phyloP scores from a whole-genome alignment of 441 rosid species.

The Erodium texanum region DNA sequence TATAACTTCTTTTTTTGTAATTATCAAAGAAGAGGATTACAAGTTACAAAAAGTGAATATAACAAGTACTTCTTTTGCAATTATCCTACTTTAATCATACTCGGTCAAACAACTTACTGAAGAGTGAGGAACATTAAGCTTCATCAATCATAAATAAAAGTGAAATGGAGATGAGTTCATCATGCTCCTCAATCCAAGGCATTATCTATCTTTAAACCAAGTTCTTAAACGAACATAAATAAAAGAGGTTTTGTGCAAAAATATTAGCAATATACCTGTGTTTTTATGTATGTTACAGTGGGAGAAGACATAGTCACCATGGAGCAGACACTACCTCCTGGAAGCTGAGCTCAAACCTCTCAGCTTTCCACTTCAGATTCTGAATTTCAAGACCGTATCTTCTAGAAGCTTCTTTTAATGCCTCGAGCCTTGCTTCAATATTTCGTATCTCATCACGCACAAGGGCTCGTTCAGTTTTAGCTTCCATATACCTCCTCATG shows the following conservation, averaged over 20 bases:
- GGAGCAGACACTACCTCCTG: constrained; percentile 44
- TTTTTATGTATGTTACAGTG: neutral
- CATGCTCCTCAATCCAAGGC: neutral
- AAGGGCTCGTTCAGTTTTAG: constrained; percentile 28
- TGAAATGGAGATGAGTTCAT: neutral
- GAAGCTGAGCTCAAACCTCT: constrained; percentile 40
- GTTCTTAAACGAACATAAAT: neutral
- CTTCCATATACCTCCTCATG: constrained; percentile 43
- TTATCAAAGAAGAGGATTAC: too few species aligned
- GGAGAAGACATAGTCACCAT: constrained; percentile 30
- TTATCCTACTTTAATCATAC: neutral
- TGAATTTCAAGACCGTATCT: constrained; percentile 30
- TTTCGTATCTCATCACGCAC: constrained; percentile 35
- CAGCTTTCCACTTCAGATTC: constrained; percentile 36
- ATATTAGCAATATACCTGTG: neutral
- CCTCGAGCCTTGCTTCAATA: constrained; percentile 42
- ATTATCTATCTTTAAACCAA: neutral
- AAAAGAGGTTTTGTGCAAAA: neutral
- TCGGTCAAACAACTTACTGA: neutral
- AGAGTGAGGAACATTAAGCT: neutral
- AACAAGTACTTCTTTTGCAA: too few species aligned
- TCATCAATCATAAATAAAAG: neutral
- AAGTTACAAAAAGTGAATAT: too few species aligned
- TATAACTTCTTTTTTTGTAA: too few species aligned
- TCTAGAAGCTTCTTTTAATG: constrained; percentile 35